phyloP scores from a whole-genome alignment of 768 basidiomycete species.

The Leccinum variicolor region DNA sequence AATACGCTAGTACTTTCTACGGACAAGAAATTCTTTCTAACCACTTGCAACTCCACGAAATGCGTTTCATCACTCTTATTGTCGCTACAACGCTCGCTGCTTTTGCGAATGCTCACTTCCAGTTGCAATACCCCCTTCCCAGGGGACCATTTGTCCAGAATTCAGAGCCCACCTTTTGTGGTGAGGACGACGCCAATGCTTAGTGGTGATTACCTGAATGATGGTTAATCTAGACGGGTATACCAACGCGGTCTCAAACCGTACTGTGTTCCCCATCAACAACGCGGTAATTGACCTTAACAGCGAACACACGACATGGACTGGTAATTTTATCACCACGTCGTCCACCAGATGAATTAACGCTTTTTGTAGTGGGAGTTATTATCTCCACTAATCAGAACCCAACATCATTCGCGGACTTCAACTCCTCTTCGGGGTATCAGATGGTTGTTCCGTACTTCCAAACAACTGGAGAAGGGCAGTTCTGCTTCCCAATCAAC shows the following conservation, averaged over 20 bases:
- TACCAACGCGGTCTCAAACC: conserved; percentile 43
- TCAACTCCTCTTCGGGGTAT: conserved; percentile 41
- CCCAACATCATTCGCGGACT: conserved; percentile 63
- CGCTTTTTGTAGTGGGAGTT: conserved; percentile 41
- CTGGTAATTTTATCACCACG: conserved; percentile 34
- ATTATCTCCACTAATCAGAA: conserved; percentile 53
- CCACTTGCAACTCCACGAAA: conserved; percentile 10
- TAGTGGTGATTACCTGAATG: not conserved
- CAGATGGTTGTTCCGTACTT: conserved; percentile 46
- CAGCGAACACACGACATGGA: conserved; percentile 64
- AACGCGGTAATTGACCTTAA: conserved; percentile 59
- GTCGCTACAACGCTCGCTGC: conserved; percentile 38
- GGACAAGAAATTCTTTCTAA: not conserved
- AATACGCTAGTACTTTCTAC: not conserved
- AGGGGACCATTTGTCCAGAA: conserved; percentile 66
- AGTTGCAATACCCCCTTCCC: conserved; percentile 70
- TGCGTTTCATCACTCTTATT: conserved; percentile 35
- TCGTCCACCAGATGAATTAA: not conserved
- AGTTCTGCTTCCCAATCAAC: conserved; percentile 66
- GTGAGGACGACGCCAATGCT: conserved; percentile 34
- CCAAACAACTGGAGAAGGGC: conserved; percentile 52
- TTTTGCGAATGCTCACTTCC: conserved; percentile 69
- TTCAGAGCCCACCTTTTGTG: conserved; percentile 63
- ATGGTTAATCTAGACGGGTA: conserved; percentile 56
- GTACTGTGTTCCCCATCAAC: conserved; percentile 67